A percentile compares a stretch with the other conserved stretches of the same genome.
These are phyloP conservation scores for Phytophthora vignae DNA, from an alignment of 352 stramenopile species.

Conservation along the genomic window DNA sequence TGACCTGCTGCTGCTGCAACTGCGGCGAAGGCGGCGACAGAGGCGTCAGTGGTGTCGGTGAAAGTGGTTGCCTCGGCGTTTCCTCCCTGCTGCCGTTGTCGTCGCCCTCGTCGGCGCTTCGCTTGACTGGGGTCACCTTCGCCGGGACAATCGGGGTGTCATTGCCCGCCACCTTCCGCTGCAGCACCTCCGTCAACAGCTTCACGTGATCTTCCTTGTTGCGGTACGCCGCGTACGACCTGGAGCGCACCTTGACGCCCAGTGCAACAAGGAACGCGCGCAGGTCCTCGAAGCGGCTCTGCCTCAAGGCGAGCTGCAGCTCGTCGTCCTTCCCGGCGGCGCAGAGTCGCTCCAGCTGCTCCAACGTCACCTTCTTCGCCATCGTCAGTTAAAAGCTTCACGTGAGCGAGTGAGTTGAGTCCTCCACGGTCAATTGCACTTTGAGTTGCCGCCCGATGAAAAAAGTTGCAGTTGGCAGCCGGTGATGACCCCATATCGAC, in stretches of 20 bases:
- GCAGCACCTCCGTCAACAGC: constrained; percentile 10
- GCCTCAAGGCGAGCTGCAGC: constrained; percentile 1
- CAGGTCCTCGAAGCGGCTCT: constrained; percentile 22
- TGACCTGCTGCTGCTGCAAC: not conserved
- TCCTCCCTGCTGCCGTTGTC: not conserved
- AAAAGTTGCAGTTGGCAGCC: constrained; percentile 3
- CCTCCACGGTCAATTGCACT: constrained; percentile 5
- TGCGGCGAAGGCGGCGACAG: no score
- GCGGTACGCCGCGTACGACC: constrained; percentile 14
- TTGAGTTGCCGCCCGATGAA: not conserved
- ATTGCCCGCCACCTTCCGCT: not conserved
- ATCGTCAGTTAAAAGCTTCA: not conserved
- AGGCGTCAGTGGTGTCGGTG: no score
- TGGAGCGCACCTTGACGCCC: constrained; percentile 23
- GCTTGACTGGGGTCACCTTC: not conserved
- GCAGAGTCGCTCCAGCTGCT: constrained; percentile 13
- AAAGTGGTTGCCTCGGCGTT: not conserved
- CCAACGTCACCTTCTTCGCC: constrained; percentile 9
- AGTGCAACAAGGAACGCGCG: constrained; percentile 11
- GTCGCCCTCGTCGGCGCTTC: not conserved
- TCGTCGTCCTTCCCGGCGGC: not conserved
- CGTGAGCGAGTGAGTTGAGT: not conserved
- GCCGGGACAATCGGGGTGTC: not conserved
- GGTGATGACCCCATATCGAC: constrained; percentile 19
- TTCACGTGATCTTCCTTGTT: constrained; percentile 23